A percentile compares a stretch with the other conserved stretches of the same genome.
Evolutionary conservation across 2,329 filamentous ascomycete species (phyloP).

Genomic region (Cephalotrichum gorgonifer): DNA sequence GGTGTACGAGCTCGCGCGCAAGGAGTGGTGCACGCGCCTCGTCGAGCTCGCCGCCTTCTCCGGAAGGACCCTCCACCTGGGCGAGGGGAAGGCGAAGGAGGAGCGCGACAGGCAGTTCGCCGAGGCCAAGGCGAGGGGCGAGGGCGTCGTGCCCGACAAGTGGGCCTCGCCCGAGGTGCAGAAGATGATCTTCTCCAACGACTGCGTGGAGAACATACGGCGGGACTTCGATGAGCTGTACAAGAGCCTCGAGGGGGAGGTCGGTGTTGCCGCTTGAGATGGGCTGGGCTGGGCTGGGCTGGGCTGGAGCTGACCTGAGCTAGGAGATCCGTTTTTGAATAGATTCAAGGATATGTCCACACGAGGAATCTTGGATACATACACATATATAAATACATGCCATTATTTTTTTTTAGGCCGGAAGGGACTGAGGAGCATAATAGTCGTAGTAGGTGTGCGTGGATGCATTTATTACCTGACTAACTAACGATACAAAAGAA

Average conservation of each 20-base stretch:
- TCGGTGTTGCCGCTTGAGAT: too few relatives aligned
- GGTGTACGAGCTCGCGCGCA: conserved; percentile 45
- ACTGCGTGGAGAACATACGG: conserved; percentile 44
- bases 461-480: too few relatives aligned
- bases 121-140: conserved; percentile 36
- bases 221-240: conserved; percentile 39
- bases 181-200: conserved; percentile 53
- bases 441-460: too few relatives aligned
- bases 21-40: conserved; percentile 40
- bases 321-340: too few relatives aligned
- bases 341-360: too few relatives aligned
- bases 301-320: too few relatives aligned
- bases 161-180: conserved; percentile 63
- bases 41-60: conserved; percentile 43
- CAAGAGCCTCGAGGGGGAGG: conserved; percentile 10
- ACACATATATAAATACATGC: too few relatives aligned
- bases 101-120: conserved; percentile 48
- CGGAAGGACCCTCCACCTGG: conserved; percentile 45
- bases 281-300: too few relatives aligned
- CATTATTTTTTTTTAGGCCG: too few relatives aligned
- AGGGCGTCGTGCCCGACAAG: conserved; percentile 50
- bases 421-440: too few relatives aligned
- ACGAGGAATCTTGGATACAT: too few relatives aligned
- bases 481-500: too few relatives aligned
- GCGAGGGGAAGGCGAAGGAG: conserved; percentile 46